A percentile compares a stretch with the other conserved stretches of the same genome.
Evolutionary conservation across 805 yeast species (phyloP).

Genomic region (Zygoascus ofunaensis): DNA sequence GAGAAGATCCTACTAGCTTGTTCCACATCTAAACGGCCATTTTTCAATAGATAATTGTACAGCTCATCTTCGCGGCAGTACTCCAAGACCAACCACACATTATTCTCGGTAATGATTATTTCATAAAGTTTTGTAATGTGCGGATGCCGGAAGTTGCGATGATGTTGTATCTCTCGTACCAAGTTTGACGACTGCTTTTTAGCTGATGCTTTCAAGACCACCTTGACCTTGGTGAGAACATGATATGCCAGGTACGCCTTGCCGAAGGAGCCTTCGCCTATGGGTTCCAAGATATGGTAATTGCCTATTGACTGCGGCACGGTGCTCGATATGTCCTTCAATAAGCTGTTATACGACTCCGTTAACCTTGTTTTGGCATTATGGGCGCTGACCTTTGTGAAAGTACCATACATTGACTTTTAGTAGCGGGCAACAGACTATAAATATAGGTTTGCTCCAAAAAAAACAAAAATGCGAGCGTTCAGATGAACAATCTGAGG

Average conservation of each 20-base stretch:
- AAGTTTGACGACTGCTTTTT: conserved; percentile 76
- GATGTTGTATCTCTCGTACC: conserved; percentile 84
- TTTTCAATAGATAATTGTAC: conserved; percentile 24
- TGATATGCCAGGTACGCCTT: conserved; percentile 82
- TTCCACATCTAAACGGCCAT: conserved; percentile 22
- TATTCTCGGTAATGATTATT: conserved; percentile 67
- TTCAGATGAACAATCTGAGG: too few relatives aligned
- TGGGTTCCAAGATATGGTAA: conserved; percentile 59
- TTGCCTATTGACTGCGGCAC: conserved; percentile 67
- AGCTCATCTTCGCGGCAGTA: conserved; percentile 59
- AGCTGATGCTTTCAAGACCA: conserved; percentile 74
- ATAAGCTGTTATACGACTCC: conserved; percentile 53
- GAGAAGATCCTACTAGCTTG: conserved; percentile 18
- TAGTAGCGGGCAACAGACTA: too few relatives aligned
- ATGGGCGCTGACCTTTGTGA: conserved; percentile 24
- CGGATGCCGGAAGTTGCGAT: conserved; percentile 73
- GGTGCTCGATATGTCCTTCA: conserved; percentile 35
- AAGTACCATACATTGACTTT: conserved; percentile 18
- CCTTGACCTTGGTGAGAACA: conserved; percentile 48
- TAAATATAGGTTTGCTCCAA: too few relatives aligned
- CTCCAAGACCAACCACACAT: conserved; percentile 81
- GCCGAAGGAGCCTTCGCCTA: conserved; percentile 86
- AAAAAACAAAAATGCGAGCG: too few relatives aligned
- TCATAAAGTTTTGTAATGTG: conserved; percentile 81
- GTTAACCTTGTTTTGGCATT: conserved; percentile 36